Evolutionary conservation across 192 early-diverging fungal species (phyloP).

Genomic region (Rhizophagus clarus): DNA sequence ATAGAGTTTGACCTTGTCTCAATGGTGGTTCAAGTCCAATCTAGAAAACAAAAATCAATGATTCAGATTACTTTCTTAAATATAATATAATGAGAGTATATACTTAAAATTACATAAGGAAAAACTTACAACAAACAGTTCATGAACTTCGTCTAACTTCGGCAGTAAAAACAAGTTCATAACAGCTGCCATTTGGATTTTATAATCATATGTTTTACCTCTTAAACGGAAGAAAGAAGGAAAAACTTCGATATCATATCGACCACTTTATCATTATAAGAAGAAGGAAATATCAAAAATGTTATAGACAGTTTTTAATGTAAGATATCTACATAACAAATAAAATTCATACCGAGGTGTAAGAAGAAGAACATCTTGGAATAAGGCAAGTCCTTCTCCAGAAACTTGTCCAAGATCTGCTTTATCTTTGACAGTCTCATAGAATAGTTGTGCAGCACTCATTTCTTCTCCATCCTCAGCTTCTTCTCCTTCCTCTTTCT

Average conservation of each 20-base stretch:
- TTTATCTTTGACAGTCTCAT: constrained; percentile 89
- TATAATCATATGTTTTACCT: constrained; percentile 98
- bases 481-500: constrained; percentile 49
- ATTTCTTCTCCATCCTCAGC: constrained; percentile 61
- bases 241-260: constrained; percentile 95
- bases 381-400: constrained; percentile 88
- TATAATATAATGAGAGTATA: too few relatives aligned
- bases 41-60: constrained; percentile 21
- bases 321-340: not conserved
- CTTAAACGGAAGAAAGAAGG: constrained; percentile 88
- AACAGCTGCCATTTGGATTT: constrained; percentile 86
- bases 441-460: constrained; percentile 72
- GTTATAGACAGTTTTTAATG: not conserved
- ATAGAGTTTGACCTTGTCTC: constrained; percentile 94
- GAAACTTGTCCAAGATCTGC: constrained; percentile 85
- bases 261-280: constrained; percentile 68
- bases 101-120: not conserved
- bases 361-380: constrained; percentile 86
- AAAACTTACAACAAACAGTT: constrained; percentile 73
- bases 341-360: constrained; percentile 75
- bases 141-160: constrained; percentile 93
- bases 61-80: not conserved
- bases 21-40: constrained; percentile 95
- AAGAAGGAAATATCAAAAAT: not conserved
- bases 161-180: constrained; percentile 84